These are phyloP conservation scores for Mortierella sp. DNA, from an alignment of 371 early-diverging fungal genomes.

Conservation along the genomic window DNA sequence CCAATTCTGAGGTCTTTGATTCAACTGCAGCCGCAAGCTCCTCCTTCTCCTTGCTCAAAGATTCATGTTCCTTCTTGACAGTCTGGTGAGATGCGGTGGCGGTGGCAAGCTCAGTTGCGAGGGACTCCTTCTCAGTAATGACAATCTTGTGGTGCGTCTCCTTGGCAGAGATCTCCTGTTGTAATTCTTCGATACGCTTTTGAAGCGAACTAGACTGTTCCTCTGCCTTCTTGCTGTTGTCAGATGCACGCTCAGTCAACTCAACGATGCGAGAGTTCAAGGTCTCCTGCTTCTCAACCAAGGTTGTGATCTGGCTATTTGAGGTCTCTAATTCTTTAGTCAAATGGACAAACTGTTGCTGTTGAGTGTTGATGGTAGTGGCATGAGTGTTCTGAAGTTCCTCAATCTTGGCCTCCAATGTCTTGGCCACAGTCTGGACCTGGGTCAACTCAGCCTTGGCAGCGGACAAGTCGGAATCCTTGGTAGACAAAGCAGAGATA, in stretches of 20 bases:
- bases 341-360: constrained; percentile 43
- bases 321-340: constrained; percentile 55
- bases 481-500: constrained; percentile 13
- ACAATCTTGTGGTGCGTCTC: constrained; percentile 31
- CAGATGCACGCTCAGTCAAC: constrained; percentile 39
- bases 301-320: constrained; percentile 37
- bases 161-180: constrained; percentile 41
- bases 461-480: constrained; percentile 26
- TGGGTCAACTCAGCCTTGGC: constrained; percentile 24
- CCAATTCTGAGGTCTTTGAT: constrained; percentile 22
- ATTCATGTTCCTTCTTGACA: constrained; percentile 30
- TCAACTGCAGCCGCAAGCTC: constrained; percentile 14
- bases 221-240: constrained; percentile 46
- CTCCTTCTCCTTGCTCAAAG: constrained; percentile 25
- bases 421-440: constrained; percentile 17
- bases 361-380: constrained; percentile 25
- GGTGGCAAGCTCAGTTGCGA: constrained; percentile 31
- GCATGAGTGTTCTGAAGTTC: constrained; percentile 35
- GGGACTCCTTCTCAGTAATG: constrained; percentile 38
- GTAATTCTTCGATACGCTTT: constrained; percentile 49
- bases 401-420: constrained; percentile 34
- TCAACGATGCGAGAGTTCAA: constrained; percentile 39
- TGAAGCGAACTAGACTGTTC: constrained; percentile 36
- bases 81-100: constrained; percentile 21
- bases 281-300: constrained; percentile 39